Evolutionary conservation across 176 grass and related monocot species (phyloP).

Genomic region (Aechmea fasciata): DNA sequence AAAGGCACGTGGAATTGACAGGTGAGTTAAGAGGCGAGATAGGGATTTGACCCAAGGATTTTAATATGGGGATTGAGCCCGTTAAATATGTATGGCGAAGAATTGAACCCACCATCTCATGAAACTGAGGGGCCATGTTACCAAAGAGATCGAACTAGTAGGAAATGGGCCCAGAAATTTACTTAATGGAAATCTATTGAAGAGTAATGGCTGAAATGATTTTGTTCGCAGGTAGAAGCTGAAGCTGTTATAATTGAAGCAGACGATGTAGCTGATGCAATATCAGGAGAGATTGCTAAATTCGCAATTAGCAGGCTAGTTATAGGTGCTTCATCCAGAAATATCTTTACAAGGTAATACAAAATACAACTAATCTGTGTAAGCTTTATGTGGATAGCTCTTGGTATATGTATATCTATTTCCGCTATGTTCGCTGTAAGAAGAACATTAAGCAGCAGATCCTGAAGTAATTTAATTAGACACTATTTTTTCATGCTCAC

Average conservation of each 20-base stretch:
- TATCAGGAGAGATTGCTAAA: constrained; percentile 61
- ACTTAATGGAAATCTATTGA: background rate
- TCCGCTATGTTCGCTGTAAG: too few species aligned
- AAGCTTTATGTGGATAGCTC: background rate
- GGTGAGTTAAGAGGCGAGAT: too few species aligned
- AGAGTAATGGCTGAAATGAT: background rate
- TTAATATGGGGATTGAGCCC: too few species aligned
- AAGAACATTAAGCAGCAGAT: too few species aligned
- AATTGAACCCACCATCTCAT: too few species aligned
- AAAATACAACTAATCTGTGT: background rate
- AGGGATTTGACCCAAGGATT: too few species aligned
- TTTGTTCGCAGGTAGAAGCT: constrained; percentile 53
- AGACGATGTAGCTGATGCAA: constrained; percentile 46
- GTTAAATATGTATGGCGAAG: too few species aligned
- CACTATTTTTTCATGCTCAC: too few species aligned
- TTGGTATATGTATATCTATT: too few species aligned
- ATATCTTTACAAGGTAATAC: constrained; percentile 59
- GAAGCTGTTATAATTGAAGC: constrained; percentile 73
- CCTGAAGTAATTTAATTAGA: too few species aligned
- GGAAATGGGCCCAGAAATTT: too few species aligned
- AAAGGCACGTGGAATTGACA: too few species aligned
- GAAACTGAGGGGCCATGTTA: background rate
- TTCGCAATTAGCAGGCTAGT: constrained; percentile 60
- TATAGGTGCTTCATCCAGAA: constrained; percentile 53
- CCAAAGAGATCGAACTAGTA: background rate